Evolutionary conservation across 75 land plant species (phyloP), one percentile per base, ranked within the genome.

Genomic region (Selaginella tamariscina): DNA sequence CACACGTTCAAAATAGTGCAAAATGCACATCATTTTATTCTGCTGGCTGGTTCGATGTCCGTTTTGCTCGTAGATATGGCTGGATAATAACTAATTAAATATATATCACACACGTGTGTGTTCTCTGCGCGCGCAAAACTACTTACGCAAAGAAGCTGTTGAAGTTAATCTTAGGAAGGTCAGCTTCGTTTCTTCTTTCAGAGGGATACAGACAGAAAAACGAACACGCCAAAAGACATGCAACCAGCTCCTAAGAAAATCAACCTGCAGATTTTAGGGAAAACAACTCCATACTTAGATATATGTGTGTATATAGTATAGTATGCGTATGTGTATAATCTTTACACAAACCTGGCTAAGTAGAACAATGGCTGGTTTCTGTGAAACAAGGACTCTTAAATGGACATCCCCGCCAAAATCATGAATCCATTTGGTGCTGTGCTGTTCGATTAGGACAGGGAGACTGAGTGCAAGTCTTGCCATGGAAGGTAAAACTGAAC

Each of bases 1-100:
- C 65, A 95, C 80, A 49, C 84, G 83, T 49, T 86, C 76, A 74
- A 95, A 95, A 68, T 95, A 95, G 69, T 95, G 85, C 31, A 87
- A 30, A 30, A 95, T 69, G 66, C 96, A 95, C 70, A 70, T 75
- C 72, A 95, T 68, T 70, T 95, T 95, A 22, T 86, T 68, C 66
- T 86, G 78, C 73, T 82, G 86, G 26, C 66, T 76, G 29, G 63
- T 60, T 56, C 68, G 56, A 21, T 70, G 32, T 59, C 28, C 57
- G 49, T 39, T 39, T 39, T 39, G 5, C 9, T 55, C 67, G 67
- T 56, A 73, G 63, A 83, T 62, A 65, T 74, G 55, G 81, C 88
- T 85, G 54, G 11, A 68, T 20, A 0, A 9, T 20, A 67, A 20
- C 21, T 29, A 0, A 49, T 26, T 1, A 56, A 30, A 18, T 0